These are phyloP conservation scores for Mortierella claussenii DNA, from an alignment of 192 early-diverging fungal genomes.

Conservation along the genomic window DNA sequence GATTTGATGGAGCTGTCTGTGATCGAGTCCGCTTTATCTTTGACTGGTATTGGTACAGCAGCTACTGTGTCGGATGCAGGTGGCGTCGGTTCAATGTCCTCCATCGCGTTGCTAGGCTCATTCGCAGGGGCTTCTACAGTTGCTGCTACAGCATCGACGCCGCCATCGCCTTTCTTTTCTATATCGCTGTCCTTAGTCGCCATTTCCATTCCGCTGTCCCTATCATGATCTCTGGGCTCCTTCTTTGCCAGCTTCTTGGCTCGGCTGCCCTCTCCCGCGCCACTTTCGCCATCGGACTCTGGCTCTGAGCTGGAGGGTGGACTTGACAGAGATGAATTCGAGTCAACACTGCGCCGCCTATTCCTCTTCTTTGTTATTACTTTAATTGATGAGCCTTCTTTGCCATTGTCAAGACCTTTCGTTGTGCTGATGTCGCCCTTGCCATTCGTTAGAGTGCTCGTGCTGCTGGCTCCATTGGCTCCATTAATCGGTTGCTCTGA, in stretches of 20 bases:
- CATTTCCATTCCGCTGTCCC: too few species aligned
- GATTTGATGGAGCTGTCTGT: slow-evolving; percentile 2
- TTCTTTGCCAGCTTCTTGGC: slow-evolving; percentile 47
- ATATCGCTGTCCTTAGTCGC: background rate
- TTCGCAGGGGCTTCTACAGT: background rate
- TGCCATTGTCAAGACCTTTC: background rate
- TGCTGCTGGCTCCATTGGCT: too few species aligned
- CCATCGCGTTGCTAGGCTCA: background rate
- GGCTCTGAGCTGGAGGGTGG: slow-evolving; percentile 44
- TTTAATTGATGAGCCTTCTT: slow-evolving; percentile 2
- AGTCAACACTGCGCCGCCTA: slow-evolving; percentile 41
- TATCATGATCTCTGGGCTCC: background rate
- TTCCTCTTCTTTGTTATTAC: slow-evolving; percentile 37
- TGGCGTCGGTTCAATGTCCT: background rate
- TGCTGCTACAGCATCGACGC: background rate
- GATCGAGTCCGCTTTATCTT: slow-evolving; percentile 4
- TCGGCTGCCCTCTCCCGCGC: slow-evolving; percentile 7
- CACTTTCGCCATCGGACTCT: slow-evolving; percentile 22
- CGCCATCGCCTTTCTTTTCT: background rate
- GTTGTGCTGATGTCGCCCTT: background rate
- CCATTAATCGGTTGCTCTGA: too few species aligned
- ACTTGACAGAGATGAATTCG: slow-evolving; percentile 42
- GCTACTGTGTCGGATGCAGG: background rate
- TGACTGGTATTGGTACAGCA: background rate
- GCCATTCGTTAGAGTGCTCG: too few species aligned